phyloP scores from a whole-genome alignment of 805 yeast species.

The Sugiyamaella lignohabitans region DNA sequence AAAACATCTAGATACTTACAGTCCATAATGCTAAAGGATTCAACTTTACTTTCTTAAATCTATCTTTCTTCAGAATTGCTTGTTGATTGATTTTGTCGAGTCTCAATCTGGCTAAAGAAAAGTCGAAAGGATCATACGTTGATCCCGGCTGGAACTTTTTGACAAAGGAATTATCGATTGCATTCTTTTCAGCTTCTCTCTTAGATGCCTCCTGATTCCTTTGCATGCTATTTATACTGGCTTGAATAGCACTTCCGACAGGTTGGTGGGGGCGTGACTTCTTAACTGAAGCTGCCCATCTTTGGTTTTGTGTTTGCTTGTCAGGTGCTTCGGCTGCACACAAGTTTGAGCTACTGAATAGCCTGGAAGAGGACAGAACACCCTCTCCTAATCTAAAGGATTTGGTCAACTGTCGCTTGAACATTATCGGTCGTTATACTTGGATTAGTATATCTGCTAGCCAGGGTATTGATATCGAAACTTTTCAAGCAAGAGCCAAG shows the following conservation, averaged over 20 bases:
- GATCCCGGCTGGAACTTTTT: constrained; percentile 45
- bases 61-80: constrained; percentile 7
- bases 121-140: constrained; percentile 78
- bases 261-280: constrained; percentile 1
- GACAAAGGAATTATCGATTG: constrained; percentile 35
- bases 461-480: no score
- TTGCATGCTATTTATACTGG: constrained; percentile 1
- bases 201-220: constrained; percentile 1
- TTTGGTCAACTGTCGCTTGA: no score
- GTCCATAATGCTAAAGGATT: constrained; percentile 23
- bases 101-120: constrained; percentile 51
- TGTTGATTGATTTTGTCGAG: constrained; percentile 33
- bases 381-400: no score
- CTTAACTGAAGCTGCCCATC: constrained; percentile 4
- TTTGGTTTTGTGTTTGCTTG: no score
- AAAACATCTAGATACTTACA: constrained; percentile 1
- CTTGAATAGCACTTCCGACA: constrained; percentile 1
- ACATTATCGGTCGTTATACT: no score
- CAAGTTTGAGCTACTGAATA: no score
- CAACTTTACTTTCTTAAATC: constrained; percentile 27
- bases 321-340: no score
- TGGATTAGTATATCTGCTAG: no score
- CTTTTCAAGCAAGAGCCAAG: no score
- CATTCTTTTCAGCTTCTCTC: constrained; percentile 5
- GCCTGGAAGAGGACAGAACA: no score